Base-by-base conservation (phyloP, 495 filamentous ascomycete species). In the Articulospora tetracladia region DNA sequence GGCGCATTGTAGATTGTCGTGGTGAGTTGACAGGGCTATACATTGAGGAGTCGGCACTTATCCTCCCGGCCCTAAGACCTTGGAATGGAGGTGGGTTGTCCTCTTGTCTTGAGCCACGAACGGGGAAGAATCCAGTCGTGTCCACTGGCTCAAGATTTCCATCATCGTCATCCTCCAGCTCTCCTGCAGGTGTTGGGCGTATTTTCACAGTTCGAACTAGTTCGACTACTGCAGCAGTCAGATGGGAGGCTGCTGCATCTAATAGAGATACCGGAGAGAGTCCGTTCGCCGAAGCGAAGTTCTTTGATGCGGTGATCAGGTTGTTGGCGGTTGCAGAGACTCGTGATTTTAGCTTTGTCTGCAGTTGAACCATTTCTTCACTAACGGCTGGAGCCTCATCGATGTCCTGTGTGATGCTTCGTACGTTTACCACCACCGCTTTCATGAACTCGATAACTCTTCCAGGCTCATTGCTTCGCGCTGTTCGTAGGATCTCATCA, bases 301-400 rank as follows among this genome's bases (percentile, higher is more conserved):
- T 96, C 76, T 93, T 96, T 22, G 89, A 87, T 2, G 93, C 92
- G 15, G 92, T 98, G 62, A 97, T 96, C 58, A 98, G 75, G 65
- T 96, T 96, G 78, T 98, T 98, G 26, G 94, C 91, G 13, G 94
- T 96, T 4, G 88, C 89, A 23, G 91, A 93, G 13, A 97, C 86
- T 10, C 87, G 83, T 1, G 82, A 79, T 66, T 91, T 93, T 47
- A 92, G 79, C 73, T 89, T 95, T 24, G 75, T 68, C 51, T 83
- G 80, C 60, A 83, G 77, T 56, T 79, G 74, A n/a, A 69, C 61
- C 22, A 66, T 64, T 58, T 71, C 79, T 68, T 69, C 78, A 58
- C 71, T 81, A 54, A 63, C 78, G 7, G 79, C 72, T 26, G 71
- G 72, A 26, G 81, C 77, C 49, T 83, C 79, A 52, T 89, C 85